Base-by-base conservation (phyloP, 1,284 basidiomycete species). In the Agaricales sp. region DNA sequence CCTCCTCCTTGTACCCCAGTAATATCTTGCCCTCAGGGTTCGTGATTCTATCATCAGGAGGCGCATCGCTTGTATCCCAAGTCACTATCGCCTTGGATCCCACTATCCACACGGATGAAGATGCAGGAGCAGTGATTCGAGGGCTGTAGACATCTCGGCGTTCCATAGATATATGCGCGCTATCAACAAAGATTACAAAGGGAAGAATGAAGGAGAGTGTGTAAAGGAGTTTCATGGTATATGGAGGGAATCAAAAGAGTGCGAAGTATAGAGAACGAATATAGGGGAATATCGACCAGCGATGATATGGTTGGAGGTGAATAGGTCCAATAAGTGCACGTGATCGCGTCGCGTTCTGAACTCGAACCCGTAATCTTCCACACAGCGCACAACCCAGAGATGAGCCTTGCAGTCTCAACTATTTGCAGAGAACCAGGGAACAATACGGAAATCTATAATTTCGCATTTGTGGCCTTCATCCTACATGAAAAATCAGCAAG, bases 21-120 rank as follows among this genome's bases (percentile, higher is more conserved):
- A 68, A 47, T 2, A 70, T 47, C 46, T 51, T 63, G 50, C 69
- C 69, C 22, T 58, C 57, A 13, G 57, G 55, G 48, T 66, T 64
- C 26, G 63, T 64, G 46, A 64, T 56, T 16, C 18, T 41, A 4
- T 41, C 39, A 21, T 61, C 51, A 20, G 56, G 39, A 11, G 63
- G 67, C 24, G 59, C 57, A 46, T 61, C 53, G 45, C 56, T 53
- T 11, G 58, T 58, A 52, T 66, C 61, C 61, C 62, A 65, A 52
- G 60, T 62, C 57, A 63, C 58, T 48, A 47, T 50, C 43, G 56
- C 58, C 52, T 57, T 52, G 49, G 57, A 58, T 35, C 58, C 59
- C 38, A 50, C 53, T 20, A 50, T 54, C 66, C 65, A 67, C 20
- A 57, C 53, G 4, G 62, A 61, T n/a, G 44, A 54, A 46, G 52